phyloP scores from a whole-genome alignment of 2,329 filamentous ascomycete genomes.

The Alternaria atra region DNA sequence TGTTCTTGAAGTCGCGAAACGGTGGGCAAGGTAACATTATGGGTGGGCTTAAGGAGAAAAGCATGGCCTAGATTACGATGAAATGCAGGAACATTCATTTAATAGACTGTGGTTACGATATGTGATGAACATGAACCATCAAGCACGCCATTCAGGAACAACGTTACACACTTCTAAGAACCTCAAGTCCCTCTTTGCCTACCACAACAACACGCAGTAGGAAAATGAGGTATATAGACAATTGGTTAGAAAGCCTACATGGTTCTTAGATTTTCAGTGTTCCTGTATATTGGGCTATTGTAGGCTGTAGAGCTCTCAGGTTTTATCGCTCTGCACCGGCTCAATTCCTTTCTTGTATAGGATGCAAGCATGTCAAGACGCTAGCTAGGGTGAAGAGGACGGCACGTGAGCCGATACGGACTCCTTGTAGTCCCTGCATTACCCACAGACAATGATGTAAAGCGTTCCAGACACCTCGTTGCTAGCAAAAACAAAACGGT shows the following conservation, averaged over 20 bases:
- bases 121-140: not conserved
- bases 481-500: conserved; percentile 2
- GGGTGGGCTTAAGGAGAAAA: conserved; percentile 49
- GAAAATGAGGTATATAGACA: too few relatives aligned
- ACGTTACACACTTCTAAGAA: too few relatives aligned
- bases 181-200: too few relatives aligned
- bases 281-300: too few relatives aligned
- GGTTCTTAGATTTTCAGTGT: too few relatives aligned
- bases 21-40: conserved; percentile 24
- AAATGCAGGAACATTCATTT: conserved; percentile 16
- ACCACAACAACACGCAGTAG: too few relatives aligned
- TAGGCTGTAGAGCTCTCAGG: too few relatives aligned
- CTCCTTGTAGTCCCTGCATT: conserved; percentile 4
- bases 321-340: too few relatives aligned
- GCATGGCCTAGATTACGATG: conserved; percentile 48
- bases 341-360: too few relatives aligned
- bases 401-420: not conserved
- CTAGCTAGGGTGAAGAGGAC: not conserved
- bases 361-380: not conserved
- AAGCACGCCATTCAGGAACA: not conserved
- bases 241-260: too few relatives aligned
- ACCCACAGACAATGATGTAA: not conserved
- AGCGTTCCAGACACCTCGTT: not conserved
- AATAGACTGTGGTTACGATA: not conserved
- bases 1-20: conserved; percentile 52